phyloP scores from a whole-genome alignment of 2,329 filamentous ascomycete genomes.

The Sporothrix brasiliensis region DNA sequence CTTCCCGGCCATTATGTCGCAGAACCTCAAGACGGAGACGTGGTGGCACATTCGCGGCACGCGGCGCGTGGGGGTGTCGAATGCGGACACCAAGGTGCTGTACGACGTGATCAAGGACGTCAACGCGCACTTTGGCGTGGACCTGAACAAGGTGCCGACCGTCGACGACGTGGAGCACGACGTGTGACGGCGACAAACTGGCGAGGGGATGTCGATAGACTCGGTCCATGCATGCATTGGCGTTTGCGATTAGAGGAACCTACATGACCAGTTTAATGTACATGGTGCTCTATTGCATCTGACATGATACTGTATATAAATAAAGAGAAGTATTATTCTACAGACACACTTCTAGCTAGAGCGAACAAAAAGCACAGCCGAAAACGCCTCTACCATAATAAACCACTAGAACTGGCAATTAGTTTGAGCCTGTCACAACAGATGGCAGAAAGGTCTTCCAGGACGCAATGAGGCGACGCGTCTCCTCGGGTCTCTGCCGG shows the following conservation, averaged over 20 bases:
- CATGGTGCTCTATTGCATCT: neutral
- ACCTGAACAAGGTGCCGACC: slow-evolving; percentile 38
- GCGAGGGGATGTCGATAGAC: neutral
- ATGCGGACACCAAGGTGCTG: slow-evolving; percentile 47
- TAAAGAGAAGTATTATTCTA: too few species aligned
- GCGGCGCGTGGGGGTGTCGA: slow-evolving; percentile 52
- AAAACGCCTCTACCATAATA: too few species aligned
- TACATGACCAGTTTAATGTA: neutral
- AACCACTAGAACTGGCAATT: too few species aligned
- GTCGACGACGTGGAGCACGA: slow-evolving; percentile 41
- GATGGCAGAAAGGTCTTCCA: neutral
- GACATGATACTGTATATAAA: too few species aligned
- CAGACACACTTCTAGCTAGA: too few species aligned
- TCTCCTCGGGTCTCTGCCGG: neutral
- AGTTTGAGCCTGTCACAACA: too few species aligned
- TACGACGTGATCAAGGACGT: slow-evolving; percentile 38
- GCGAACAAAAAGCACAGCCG: too few species aligned
- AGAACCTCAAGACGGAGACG: slow-evolving; percentile 57
- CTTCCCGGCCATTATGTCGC: slow-evolving; percentile 59
- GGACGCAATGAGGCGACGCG: neutral
- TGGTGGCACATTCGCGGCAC: slow-evolving; percentile 59
- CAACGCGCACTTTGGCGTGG: slow-evolving; percentile 37
- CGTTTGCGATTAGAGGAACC: slow-evolving; percentile 4
- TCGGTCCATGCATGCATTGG: neutral
- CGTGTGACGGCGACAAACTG: slow-evolving; percentile 31